These are phyloP conservation scores for Pueraria montana DNA, from an alignment of 306 rosid species.

Conservation along the genomic window DNA sequence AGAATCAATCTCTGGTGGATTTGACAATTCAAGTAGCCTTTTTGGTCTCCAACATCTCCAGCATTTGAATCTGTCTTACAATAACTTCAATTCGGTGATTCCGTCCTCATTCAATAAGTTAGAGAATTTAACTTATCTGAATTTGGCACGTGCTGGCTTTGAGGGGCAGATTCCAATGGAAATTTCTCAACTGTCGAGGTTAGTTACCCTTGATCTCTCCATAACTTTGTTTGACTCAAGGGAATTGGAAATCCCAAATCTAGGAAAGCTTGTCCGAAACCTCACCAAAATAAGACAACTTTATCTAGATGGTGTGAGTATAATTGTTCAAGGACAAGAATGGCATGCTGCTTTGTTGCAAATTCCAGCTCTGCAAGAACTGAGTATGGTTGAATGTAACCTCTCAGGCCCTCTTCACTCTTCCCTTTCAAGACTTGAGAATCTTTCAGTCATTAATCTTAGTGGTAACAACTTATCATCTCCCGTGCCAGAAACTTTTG, in stretches of 20 bases:
- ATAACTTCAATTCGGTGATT: background rate
- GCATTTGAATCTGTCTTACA: background rate
- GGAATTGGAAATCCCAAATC: slow-evolving; percentile 7
- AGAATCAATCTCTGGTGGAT: background rate
- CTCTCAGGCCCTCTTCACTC: slow-evolving; percentile 47
- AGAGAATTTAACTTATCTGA: slow-evolving; percentile 30
- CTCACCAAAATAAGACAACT: slow-evolving; percentile 11
- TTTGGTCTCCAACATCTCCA: slow-evolving; percentile 6
- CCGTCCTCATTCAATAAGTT: slow-evolving; percentile 37
- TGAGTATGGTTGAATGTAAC: background rate
- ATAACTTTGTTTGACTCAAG: no score
- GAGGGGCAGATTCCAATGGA: background rate
- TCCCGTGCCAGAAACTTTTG: slow-evolving; percentile 21
- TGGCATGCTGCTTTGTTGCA: slow-evolving; percentile 9
- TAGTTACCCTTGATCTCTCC: slow-evolving; percentile 51
- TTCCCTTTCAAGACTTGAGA: background rate
- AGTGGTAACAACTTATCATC: background rate
- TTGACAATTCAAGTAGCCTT: slow-evolving; percentile 1
- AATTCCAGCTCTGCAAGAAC: slow-evolving; percentile 6
- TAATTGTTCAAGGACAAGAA: slow-evolving; percentile 28
- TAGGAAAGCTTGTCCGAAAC: slow-evolving; percentile 27
- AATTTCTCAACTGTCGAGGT: slow-evolving; percentile 24
- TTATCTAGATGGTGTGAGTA: slow-evolving; percentile 46
- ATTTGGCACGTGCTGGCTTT: background rate
- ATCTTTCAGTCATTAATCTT: slow-evolving; percentile 4